Conservation (phyloP, 352 stramenopile species). For the Phytophthora chlamydospora region DNA sequence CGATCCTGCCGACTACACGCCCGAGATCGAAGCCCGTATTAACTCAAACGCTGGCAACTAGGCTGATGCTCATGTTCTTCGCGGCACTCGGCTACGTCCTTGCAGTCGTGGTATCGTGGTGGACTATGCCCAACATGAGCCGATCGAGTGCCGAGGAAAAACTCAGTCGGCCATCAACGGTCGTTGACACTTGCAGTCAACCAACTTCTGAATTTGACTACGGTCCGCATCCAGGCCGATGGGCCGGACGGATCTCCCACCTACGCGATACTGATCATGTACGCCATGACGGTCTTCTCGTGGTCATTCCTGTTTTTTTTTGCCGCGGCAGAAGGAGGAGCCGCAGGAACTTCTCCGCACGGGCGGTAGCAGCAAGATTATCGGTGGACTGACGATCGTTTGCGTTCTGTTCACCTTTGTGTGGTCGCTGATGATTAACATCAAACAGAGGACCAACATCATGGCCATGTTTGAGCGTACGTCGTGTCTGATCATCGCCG, state of each 20-base stretch:
- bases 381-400: slow-evolving; percentile 31
- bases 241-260: slow-evolving; percentile 42
- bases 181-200: slow-evolving; percentile 41
- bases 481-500: slow-evolving; percentile 31
- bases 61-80: slow-evolving; percentile 50
- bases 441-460: slow-evolving; percentile 47
- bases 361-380: slow-evolving; percentile 39
- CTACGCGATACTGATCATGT: slow-evolving; percentile 40
- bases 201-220: slow-evolving; percentile 38
- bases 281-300: slow-evolving; percentile 39
- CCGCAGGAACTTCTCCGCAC: slow-evolving; percentile 35
- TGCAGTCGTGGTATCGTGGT: slow-evolving; percentile 51
- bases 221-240: slow-evolving; percentile 42
- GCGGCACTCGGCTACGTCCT: slow-evolving; percentile 62
- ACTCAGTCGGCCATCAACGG: slow-evolving; percentile 45
- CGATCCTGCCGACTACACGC: slow-evolving; percentile 19
- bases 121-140: slow-evolving; percentile 43
- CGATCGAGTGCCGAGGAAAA: slow-evolving; percentile 32
- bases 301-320: slow-evolving; percentile 40
- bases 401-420: slow-evolving; percentile 35
- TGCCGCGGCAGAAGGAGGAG: slow-evolving; percentile 45
- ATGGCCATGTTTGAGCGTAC: slow-evolving; percentile 47
- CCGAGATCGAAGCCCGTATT: slow-evolving; percentile 26
- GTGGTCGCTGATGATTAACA: slow-evolving; percentile 45
- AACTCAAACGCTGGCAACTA: slow-evolving; percentile 24